phyloP scores from a whole-genome alignment of 371 early-diverging fungal species.

The Funneliformis caledonium region DNA sequence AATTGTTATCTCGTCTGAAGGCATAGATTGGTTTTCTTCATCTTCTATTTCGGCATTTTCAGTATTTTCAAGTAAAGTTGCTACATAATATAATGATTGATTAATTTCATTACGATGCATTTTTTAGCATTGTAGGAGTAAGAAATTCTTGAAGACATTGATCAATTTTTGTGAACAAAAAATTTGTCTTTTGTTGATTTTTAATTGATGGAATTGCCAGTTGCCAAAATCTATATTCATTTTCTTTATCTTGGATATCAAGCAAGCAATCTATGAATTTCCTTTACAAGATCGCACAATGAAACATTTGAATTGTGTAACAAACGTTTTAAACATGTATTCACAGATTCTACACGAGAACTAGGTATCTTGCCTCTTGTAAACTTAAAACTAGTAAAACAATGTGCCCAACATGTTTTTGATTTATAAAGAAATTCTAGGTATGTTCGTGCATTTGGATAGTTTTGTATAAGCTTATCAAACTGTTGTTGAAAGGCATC shows the following conservation, averaged over 20 bases:
- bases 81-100: neutral
- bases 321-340: neutral
- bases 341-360: neutral
- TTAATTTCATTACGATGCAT: neutral
- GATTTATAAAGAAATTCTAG: neutral
- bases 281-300: neutral
- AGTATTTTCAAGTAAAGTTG: neutral
- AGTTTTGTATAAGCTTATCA: neutral
- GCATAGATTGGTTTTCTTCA: no score
- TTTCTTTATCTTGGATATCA: neutral
- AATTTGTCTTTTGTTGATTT: neutral
- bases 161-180: neutral
- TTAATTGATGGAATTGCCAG: no score
- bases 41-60: no score
- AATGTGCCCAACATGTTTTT: neutral
- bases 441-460: neutral
- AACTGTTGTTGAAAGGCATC: neutral
- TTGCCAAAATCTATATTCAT: neutral
- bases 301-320: neutral
- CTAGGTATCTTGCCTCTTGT: neutral
- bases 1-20: neutral
- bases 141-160: constrained; percentile 8
- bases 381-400: neutral
- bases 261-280: neutral
- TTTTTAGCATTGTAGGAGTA: neutral